Percentiles rank a stretch among this genome's conserved stretches.
Evolutionary conservation across 306 rosid genomes (phyloP).

Genomic region (Canavalia ensiformis): DNA sequence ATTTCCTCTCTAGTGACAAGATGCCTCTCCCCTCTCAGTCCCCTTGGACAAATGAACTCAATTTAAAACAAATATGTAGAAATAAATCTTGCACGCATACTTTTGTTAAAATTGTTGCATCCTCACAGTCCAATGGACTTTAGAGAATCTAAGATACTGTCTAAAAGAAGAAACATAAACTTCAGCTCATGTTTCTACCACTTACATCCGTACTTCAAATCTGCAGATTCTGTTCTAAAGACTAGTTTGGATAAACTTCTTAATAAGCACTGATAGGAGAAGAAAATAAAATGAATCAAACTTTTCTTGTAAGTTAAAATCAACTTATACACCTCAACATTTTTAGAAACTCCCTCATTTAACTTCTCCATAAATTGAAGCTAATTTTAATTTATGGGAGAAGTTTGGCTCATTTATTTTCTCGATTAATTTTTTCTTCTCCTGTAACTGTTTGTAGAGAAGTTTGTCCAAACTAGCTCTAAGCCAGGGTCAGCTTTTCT

Average conservation of each 20-base stretch:
- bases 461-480: background rate
- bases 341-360: no score
- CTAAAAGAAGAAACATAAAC: background rate
- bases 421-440: background rate
- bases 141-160: conserved; percentile 8
- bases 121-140: conserved; percentile 2
- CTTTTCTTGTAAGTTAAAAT: no score
- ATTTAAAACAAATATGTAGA: background rate
- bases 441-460: background rate
- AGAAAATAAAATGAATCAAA: background rate
- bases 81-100: conserved; percentile 1
- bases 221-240: background rate
- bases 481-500: no score
- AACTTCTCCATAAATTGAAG: no score
- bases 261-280: background rate
- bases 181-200: conserved; percentile 12
- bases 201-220: conserved; percentile 15
- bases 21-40: no score
- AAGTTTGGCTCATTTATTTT: background rate
- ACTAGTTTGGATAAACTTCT: background rate
- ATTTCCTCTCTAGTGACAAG: no score
- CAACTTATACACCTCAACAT: no score
- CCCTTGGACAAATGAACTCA: background rate
- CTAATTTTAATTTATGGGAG: no score
- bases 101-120: background rate